phyloP scores from a whole-genome alignment of 2,329 filamentous ascomycete species.

The Talaromyces albobiverticillius region DNA sequence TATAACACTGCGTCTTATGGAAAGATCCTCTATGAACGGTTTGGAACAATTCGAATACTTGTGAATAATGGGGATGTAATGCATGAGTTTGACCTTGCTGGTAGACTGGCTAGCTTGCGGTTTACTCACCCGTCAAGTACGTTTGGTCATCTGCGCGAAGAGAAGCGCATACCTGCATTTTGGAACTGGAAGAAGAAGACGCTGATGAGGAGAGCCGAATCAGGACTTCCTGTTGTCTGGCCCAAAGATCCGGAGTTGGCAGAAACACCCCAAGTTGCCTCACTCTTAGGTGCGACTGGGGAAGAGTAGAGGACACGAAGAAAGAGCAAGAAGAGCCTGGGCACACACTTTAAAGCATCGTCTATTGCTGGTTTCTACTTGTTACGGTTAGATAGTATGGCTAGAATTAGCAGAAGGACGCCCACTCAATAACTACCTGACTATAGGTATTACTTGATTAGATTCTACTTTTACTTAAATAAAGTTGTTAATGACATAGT shows the following conservation, averaged over 20 bases:
- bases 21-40: neutral
- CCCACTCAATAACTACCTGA: too few species aligned
- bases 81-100: constrained; percentile 1
- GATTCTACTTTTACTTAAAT: too few species aligned
- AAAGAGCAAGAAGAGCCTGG: too few species aligned
- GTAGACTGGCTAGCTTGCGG: neutral
- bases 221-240: neutral
- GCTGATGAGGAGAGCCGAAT: neutral
- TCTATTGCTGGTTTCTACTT: too few species aligned
- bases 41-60: constrained; percentile 1
- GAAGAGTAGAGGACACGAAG: too few species aligned
- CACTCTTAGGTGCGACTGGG: too few species aligned
- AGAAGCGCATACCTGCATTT: neutral
- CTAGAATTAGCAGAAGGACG: too few species aligned
- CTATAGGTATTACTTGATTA: too few species aligned
- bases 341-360: too few species aligned
- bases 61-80: neutral
- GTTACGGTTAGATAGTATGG: too few species aligned
- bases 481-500: too few species aligned
- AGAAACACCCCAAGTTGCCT: too few species aligned
- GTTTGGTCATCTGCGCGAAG: neutral
- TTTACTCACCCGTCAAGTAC: neutral
- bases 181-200: constrained; percentile 9
- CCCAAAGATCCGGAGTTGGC: neutral
- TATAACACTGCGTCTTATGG: neutral